Evolutionary conservation across 2,329 filamentous ascomycete species (phyloP).

Genomic region (Nigrograna mackinnonii): DNA sequence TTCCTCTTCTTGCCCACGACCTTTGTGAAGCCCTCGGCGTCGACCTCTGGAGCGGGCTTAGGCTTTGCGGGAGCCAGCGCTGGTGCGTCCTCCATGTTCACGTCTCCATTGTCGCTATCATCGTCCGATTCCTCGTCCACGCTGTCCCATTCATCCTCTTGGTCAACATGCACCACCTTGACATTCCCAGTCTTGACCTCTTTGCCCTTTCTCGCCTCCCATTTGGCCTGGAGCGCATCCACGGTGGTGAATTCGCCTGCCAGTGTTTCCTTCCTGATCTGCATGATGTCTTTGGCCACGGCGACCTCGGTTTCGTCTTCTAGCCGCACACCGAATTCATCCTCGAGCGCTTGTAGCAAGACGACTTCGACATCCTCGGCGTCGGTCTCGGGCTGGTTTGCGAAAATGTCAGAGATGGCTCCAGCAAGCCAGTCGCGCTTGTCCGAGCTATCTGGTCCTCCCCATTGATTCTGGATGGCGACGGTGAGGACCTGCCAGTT

Average conservation of each 20-base stretch:
- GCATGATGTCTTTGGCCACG: slow-evolving; percentile 74
- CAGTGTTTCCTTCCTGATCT: slow-evolving; percentile 65
- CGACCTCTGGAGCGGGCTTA: slow-evolving; percentile 41
- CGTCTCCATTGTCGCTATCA: slow-evolving; percentile 28
- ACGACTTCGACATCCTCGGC: slow-evolving; percentile 80
- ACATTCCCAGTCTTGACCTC: slow-evolving; percentile 51
- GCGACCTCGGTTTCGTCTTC: slow-evolving; percentile 84
- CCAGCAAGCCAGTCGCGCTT: slow-evolving; percentile 98
- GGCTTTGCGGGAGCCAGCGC: slow-evolving; percentile 36
- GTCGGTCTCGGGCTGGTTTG: slow-evolving; percentile 63
- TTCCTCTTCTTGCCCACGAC: slow-evolving; percentile 45
- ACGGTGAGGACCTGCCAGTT: slow-evolving; percentile 87
- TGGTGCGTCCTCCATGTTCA: slow-evolving; percentile 42
- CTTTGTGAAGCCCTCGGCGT: slow-evolving; percentile 47
- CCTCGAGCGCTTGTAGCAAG: slow-evolving; percentile 86
- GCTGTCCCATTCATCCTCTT: slow-evolving; percentile 42
- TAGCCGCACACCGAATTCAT: slow-evolving; percentile 92
- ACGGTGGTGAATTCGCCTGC: slow-evolving; percentile 70
- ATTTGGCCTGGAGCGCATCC: slow-evolving; percentile 64
- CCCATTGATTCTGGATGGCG: slow-evolving; percentile 86
- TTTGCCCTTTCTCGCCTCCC: slow-evolving; percentile 64
- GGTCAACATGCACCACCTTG: slow-evolving; percentile 62
- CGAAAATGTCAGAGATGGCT: slow-evolving; percentile 80
- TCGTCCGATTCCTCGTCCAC: slow-evolving; percentile 57
- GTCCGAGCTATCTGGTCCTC: slow-evolving; percentile 77